These are phyloP conservation scores for Hippophae rhamnoides DNA, from an alignment of 306 rosid genomes.

Conservation along the genomic window DNA sequence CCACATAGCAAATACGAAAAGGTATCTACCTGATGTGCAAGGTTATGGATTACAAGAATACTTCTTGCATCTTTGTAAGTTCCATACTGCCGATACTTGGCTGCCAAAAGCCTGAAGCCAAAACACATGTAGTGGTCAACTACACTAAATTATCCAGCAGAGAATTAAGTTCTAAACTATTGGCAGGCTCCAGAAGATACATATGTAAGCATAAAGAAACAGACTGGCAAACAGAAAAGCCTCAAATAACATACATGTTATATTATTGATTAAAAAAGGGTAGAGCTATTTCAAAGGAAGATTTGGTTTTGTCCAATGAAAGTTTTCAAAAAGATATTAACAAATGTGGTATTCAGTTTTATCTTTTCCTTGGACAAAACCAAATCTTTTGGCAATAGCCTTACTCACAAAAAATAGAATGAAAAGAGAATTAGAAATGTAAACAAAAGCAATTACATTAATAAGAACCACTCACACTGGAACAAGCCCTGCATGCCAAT, in stretches of 20 bases:
- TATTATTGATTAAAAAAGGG: no score
- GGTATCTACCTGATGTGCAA: slow-evolving; percentile 63
- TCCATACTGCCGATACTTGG: slow-evolving; percentile 77
- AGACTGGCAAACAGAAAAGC: background rate
- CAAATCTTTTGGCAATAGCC: background rate
- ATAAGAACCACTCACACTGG: slow-evolving; percentile 48
- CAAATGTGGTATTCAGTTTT: no score
- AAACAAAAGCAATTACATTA: background rate
- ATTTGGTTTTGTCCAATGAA: no score
- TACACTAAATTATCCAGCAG: background rate
- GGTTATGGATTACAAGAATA: slow-evolving; percentile 73
- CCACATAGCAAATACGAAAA: background rate
- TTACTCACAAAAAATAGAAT: background rate
- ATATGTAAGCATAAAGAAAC: background rate
- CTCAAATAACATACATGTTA: no score
- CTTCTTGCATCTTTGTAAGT: slow-evolving; percentile 76
- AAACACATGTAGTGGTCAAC: slow-evolving; percentile 15
- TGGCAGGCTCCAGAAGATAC: background rate
- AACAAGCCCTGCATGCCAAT: slow-evolving; percentile 95
- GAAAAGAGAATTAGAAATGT: background rate
- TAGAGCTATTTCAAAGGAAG: no score
- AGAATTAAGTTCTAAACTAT: slow-evolving; percentile 10
- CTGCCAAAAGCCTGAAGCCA: slow-evolving; percentile 68
- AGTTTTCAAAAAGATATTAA: no score
- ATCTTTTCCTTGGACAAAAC: background rate